Conservation (phyloP, 2,329 filamentous ascomycete genomes). For the Lojkania enalia region DNA sequence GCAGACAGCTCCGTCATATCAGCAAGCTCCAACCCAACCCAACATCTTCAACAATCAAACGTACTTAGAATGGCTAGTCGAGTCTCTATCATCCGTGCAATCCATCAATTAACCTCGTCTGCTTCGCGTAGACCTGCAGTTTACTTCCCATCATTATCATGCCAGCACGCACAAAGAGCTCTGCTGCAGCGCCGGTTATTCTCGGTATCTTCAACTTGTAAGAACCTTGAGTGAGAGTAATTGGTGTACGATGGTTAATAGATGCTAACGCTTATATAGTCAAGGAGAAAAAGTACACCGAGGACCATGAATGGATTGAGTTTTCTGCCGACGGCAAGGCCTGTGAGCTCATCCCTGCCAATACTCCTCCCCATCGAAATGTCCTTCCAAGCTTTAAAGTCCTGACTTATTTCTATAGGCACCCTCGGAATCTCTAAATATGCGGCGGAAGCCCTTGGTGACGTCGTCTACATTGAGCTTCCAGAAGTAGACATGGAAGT, state of each 20-base stretch:
- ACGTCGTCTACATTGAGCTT: slow-evolving; percentile 97
- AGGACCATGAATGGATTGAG: slow-evolving; percentile 98
- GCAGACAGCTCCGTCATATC: slow-evolving; percentile 5
- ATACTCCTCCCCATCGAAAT: slow-evolving; percentile 5
- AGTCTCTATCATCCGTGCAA: slow-evolving; percentile 36
- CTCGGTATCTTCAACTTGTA: slow-evolving; percentile 43
- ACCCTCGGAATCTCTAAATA: slow-evolving; percentile 86
- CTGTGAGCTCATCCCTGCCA: slow-evolving; percentile 53
- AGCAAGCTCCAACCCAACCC: not conserved
- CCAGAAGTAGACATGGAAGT: slow-evolving; percentile 72
- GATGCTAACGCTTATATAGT: slow-evolving; percentile 48
- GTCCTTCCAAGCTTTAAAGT: slow-evolving; percentile 11
- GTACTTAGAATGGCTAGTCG: slow-evolving; percentile 41
- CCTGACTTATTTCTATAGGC: slow-evolving; percentile 45
- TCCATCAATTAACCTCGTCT: slow-evolving; percentile 39
- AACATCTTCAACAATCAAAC: not conserved
- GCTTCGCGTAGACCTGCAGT: slow-evolving; percentile 26
- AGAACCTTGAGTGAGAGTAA: slow-evolving; percentile 9
- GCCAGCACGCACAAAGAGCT: slow-evolving; percentile 30
- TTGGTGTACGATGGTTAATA: not conserved
- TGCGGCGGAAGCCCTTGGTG: slow-evolving; percentile 88
- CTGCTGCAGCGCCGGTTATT: slow-evolving; percentile 40
- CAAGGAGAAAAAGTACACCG: slow-evolving; percentile 82
- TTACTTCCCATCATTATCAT: slow-evolving; percentile 18
- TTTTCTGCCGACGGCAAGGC: slow-evolving; percentile 79